A percentile compares a stretch with the other conserved stretches of the same genome.
Evolutionary conservation across 345 rosid species (phyloP).

Genomic region (Sapria himalayana): DNA sequence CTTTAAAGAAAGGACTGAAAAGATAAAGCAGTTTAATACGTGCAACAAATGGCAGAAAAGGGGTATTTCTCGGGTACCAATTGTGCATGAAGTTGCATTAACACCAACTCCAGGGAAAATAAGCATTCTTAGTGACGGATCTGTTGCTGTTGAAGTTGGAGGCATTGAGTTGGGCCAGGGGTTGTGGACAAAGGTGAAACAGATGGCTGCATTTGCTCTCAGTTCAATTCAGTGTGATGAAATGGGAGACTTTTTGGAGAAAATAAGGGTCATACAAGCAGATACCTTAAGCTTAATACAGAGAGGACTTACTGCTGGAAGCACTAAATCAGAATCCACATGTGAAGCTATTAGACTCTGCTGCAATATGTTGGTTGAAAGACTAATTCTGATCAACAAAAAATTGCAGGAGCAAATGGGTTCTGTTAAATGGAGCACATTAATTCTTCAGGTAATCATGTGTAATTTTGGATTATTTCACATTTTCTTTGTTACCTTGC

Average conservation of each 20-base stretch:
- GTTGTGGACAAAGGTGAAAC: slow-evolving; percentile 87
- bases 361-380: slow-evolving; percentile 47
- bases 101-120: slow-evolving; percentile 64
- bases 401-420: slow-evolving; percentile 27
- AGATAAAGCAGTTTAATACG: slow-evolving; percentile 35
- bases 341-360: slow-evolving; percentile 66
- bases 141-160: slow-evolving; percentile 74
- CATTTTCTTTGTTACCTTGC: too few relatives aligned
- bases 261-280: slow-evolving; percentile 45
- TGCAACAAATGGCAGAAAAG: slow-evolving; percentile 38
- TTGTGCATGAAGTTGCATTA: slow-evolving; percentile 19
- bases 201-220: slow-evolving; percentile 69
- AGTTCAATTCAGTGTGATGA: slow-evolving; percentile 30
- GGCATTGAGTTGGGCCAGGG: slow-evolving; percentile 91
- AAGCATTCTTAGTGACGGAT: slow-evolving; percentile 71
- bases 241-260: slow-evolving; percentile 26
- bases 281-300: slow-evolving; percentile 57
- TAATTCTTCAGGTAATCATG: slow-evolving; percentile 43
- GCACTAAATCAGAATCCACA: slow-evolving; percentile 75
- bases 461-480: background rate
- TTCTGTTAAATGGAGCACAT: slow-evolving; percentile 41
- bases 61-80: slow-evolving; percentile 65
- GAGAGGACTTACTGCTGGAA: slow-evolving; percentile 59
- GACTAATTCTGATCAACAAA: slow-evolving; percentile 29
- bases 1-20: slow-evolving; percentile 24